Evolutionary conservation across 106 monocot genomes (phyloP), one percentile per base, ranked within the genome.

Genomic region (Dendrobium catenatum): DNA sequence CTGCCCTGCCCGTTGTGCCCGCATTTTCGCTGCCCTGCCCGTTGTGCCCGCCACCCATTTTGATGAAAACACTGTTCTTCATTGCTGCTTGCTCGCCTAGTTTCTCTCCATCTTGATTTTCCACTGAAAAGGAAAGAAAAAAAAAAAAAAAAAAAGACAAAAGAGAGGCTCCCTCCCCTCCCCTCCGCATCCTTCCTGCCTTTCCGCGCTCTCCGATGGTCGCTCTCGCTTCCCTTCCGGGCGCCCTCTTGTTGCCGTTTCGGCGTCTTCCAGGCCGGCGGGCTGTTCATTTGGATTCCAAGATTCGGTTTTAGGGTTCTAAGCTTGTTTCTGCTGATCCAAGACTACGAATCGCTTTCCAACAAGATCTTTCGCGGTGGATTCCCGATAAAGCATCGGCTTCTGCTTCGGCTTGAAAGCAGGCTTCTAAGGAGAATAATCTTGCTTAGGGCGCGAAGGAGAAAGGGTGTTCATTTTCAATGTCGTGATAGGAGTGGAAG

Each of bases 21-120:
- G 80, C 0, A 79, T 56, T 64, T 61, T 54, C 55, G 48, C 51
- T 42, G 68, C 26, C 72, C 80, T 67, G 33, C 83, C 80, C 78
- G 74, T 31, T 4, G 66, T 83, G 83, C 83, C 87, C 87, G 77
- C 58, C 61, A 42, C 73, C 70, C 80, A 73, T 59, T 68, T 81
- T 79, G 84, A 66, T n/a, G 64, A 66, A 66, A 66, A 22, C 64
- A 66, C 64, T 26, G 24, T 9, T 58, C 18, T 58, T 24, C 15
- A 66, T 66, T 84, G 64, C 78, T 42, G 81, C 81, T 72, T 77
- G 77, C 83, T 40, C 29, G 72, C 72, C 31, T 80, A 42, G 80
- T 47, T 40, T 55, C 22, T 49, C 78, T 79, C 20, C 31, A 26
- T 78, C 9, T 13, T 51, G 51, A 13, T 51, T 51, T 51, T 51